Base-by-base conservation (phyloP, 2,329 filamentous ascomycete species). In the Colletotrichum tropicicola region DNA sequence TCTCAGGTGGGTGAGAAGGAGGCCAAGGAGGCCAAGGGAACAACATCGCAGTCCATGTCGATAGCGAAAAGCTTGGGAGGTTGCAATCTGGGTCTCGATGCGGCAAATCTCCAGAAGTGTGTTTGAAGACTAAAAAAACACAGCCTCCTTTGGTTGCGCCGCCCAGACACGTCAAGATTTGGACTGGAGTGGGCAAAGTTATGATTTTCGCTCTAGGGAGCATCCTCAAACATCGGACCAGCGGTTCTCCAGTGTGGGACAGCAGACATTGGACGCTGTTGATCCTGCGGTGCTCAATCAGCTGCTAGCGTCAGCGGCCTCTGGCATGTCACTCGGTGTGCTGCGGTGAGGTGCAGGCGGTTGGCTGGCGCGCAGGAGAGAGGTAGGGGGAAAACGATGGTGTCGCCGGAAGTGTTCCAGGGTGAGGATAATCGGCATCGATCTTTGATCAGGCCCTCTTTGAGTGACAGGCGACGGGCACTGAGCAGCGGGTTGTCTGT, bases 331-430 rank as follows among this genome's bases (percentile, higher is more conserved):
- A 35, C 61, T 54, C 48, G 48, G 32, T 59, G 32, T 64, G 51
- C 30, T 25, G 56, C 32, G 48, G 41, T 60, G 39, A 60, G 28
- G 10, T 23, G 21, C n/a, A n/a, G n/a, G n/a, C n/a, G n/a, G n/a
- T n/a, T n/a, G n/a, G n/a, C n/a, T n/a, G n/a, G n/a, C n/a, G n/a
- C n/a, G n/a, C n/a, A n/a, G n/a, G n/a, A n/a, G n/a, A n/a, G n/a
- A n/a, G n/a, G n/a, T n/a, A n/a, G n/a, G 37, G 47, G 37, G 41
- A 35, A 60, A 60, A 43, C 35, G 39, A 54, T 60, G 41, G 56
- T 54, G 60, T 44, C 54, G 60, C 60, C 48, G 48, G 30, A 64
- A 48, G 48, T 48, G 60, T 54, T 59, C 37, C 60, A 59, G 47
- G 39, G 32, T 39, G 23, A 39, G 56, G 48, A 59, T 39, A 47